Evolutionary conservation across 805 yeast genomes (phyloP), one percentile per base, ranked within the genome.

Genomic region (Aciculoconidium aculeatum): DNA sequence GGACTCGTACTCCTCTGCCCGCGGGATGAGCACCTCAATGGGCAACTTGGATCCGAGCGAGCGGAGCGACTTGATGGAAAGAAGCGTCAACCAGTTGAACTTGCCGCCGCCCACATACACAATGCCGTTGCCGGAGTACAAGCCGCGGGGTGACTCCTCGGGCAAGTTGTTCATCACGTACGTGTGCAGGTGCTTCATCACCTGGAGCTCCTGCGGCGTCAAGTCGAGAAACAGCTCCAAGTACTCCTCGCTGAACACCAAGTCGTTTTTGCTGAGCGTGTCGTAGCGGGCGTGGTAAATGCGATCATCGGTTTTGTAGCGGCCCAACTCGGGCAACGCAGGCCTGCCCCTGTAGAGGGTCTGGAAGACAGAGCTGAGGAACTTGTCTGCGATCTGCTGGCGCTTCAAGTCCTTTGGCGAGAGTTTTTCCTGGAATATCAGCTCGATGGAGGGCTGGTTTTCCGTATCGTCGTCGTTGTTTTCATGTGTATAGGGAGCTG

Each of bases 41-140:
- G 96, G 95, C 20, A 80, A 54, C 9, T 65, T 66, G 3, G 82
- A 75, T 3, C 90, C 86, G 6, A 70, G 60, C 21, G 75, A 72
- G 45, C 95, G 62, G 28, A 86, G 53, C 37, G 78, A 67, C 43
- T 71, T 71, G 31, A 85, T 69, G 7, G 84, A 74, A 14, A 81
- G 58, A 21, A 81, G 56, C 4, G 85, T 74, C 43, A 80, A 65
- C 70, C 90, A 79, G 37, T 82, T 75, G 53, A 75, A 81, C 42
- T 71, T 72, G 3, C 88, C 92, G 23, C 94, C 94, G 19, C 90
- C 94, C 16, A 83, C 87, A 44, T 66, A 76, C 15, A 73, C 90
- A 11, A 79, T 65, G 7, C 79, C 84, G 33, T 68, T 59, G 1
- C 79, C 63, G 14, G 45, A 28, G 37, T 62, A 63, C n/a, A 62